Conservation (phyloP, 495 filamentous ascomycete genomes). For the Talaromyces ruber region DNA sequence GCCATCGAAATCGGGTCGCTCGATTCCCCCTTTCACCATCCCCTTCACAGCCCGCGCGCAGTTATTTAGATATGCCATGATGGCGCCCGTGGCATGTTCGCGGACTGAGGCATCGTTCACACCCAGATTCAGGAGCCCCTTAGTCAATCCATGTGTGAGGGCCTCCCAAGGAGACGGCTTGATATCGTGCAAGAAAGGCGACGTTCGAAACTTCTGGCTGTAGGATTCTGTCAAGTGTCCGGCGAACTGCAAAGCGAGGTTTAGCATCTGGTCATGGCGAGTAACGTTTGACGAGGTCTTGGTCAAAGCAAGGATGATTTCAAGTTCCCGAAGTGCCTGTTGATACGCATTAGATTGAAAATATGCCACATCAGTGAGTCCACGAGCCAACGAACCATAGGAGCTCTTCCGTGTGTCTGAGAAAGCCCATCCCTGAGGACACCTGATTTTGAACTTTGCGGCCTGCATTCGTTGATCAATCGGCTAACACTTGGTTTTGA, state of each 20-base stretch:
- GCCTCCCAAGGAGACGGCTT: constrained; percentile 87
- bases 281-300: constrained; percentile 70
- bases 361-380: not conserved
- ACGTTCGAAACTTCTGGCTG: constrained; percentile 64
- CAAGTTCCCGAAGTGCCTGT: constrained; percentile 70
- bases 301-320: constrained; percentile 81
- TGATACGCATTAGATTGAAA: constrained; percentile 14
- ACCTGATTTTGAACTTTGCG: constrained; percentile 19
- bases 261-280: constrained; percentile 58
- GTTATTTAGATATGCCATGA: constrained; percentile 59
- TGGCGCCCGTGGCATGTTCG: constrained; percentile 46
- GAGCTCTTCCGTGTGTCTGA: constrained; percentile 24
- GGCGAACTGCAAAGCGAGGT: constrained; percentile 61
- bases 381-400: constrained; percentile 35
- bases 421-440: constrained; percentile 11
- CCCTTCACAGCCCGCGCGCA: constrained; percentile 47
- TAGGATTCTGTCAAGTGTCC: constrained; percentile 79
- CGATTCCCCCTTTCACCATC: constrained; percentile 19
- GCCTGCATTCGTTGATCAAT: constrained; percentile 48
- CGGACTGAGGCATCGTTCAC: constrained; percentile 57
- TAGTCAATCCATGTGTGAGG: constrained; percentile 67
- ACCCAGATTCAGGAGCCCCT: constrained; percentile 71
- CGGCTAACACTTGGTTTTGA: constrained; percentile 35
- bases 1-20: constrained; percentile 40
- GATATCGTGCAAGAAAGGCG: constrained; percentile 72